A percentile compares a stretch with the other conserved stretches of the same genome.
These are phyloP conservation scores for Trichoderma sp. DNA, from an alignment of 2,329 filamentous ascomycete species.

Conservation along the genomic window DNA sequence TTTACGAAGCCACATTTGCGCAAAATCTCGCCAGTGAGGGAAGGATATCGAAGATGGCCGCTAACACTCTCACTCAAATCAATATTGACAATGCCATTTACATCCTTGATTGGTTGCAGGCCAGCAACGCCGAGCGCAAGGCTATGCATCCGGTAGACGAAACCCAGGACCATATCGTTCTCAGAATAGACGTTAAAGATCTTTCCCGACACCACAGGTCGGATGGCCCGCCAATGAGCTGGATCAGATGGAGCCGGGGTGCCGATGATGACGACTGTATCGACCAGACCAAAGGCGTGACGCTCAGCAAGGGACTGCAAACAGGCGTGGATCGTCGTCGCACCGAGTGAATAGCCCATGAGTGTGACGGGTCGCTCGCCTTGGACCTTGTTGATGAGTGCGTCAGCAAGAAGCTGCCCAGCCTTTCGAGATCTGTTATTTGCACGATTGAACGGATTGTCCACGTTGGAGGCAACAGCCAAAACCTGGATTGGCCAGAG, in stretches of 20 bases:
- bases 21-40: slow-evolving; percentile 50
- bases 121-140: slow-evolving; percentile 82
- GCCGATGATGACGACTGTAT: slow-evolving; percentile 79
- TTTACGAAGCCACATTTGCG: slow-evolving; percentile 50
- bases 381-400: slow-evolving; percentile 75
- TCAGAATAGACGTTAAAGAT: slow-evolving; percentile 86
- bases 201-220: slow-evolving; percentile 74
- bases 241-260: slow-evolving; percentile 70
- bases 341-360: slow-evolving; percentile 78
- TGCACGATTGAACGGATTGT: slow-evolving; percentile 79
- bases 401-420: slow-evolving; percentile 75
- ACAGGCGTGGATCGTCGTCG: slow-evolving; percentile 78
- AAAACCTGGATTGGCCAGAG: slow-evolving; percentile 68
- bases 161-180: slow-evolving; percentile 83
- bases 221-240: slow-evolving; percentile 71
- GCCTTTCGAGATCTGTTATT: slow-evolving; percentile 77
- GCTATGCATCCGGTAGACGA: slow-evolving; percentile 80
- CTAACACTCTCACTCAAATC: slow-evolving; percentile 52
- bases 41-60: slow-evolving; percentile 52
- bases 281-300: slow-evolving; percentile 77
- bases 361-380: slow-evolving; percentile 78
- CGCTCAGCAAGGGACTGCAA: slow-evolving; percentile 72
- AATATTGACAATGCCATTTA: slow-evolving; percentile 61
- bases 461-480: slow-evolving; percentile 64
- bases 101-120: slow-evolving; percentile 66